Evolutionary conservation across 257 asterid species (phyloP), one percentile per base, ranked within the genome.

Genomic region (Striga asiatica): DNA sequence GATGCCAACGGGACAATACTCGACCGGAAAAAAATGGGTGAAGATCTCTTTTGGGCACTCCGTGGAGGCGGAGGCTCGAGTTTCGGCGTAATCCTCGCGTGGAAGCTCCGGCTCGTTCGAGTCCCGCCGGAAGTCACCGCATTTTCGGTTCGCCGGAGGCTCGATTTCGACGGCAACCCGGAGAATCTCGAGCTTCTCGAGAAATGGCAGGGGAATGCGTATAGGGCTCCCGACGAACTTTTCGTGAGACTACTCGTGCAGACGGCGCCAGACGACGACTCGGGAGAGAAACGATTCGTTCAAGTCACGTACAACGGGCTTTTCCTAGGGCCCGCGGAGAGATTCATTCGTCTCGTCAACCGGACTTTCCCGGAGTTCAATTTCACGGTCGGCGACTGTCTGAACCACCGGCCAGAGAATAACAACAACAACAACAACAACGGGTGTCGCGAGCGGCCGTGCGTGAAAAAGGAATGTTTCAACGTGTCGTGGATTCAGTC

Each of bases 41-140:
- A 61, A 23, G 73, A 61, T 54, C 35, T 68, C 8, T 68, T 68
- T 8, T 68, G 68, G 73, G 68, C 68, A 6, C 37, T 68, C 14
- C 37, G 50, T 48, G 73, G 69, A 1, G 69, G 74, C 1, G 74
- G 74, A 0, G 65, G 71, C 8, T 56, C 76, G 29, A 65, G 68
- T 27, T 70, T 70, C 34, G 64, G 71, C 4, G 61, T 67, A 9
- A 63, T 72, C n/a, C 71, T 72, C 3, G 67, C 74, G 1, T 72
- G 74, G 77, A 72, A 72, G 41, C 65, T 72, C 19, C 62, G 54
- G 29, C 58, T 72, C 6, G 74, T 47, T 12, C 58, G 61, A 13
- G 77, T 72, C 8, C 77, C 74, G 0, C 54, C 66, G 24, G 18
- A 45, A 8, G 32, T 67, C 12, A 56, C 70, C 3, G 58, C 22